phyloP scores from a whole-genome alignment of 2,329 filamentous ascomycete genomes.

The Phaeosphaeriaceae sp. region DNA sequence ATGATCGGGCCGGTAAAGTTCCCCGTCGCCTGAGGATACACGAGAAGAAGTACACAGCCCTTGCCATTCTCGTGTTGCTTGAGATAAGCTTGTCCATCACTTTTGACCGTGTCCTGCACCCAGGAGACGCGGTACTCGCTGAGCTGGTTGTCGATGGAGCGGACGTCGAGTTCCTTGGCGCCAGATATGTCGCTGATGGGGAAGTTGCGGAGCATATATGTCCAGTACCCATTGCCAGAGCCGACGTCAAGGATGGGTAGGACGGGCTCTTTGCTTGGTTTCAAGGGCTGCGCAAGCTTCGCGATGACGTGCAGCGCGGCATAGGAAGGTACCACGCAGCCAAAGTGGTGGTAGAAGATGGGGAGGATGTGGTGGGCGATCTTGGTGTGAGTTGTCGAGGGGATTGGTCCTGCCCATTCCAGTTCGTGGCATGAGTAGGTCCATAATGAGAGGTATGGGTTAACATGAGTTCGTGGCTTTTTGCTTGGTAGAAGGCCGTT shows the following conservation, averaged over 20 bases:
- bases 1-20: conserved; percentile 71
- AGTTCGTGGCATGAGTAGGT: conserved; percentile 68
- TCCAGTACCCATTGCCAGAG: conserved; percentile 78
- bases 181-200: conserved; percentile 63
- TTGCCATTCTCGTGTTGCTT: conserved; percentile 52
- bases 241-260: conserved; percentile 70
- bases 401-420: conserved; percentile 69
- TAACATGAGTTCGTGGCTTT: conserved; percentile 58
- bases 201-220: conserved; percentile 74
- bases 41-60: conserved; percentile 69
- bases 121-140: conserved; percentile 73
- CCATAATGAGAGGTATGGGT: conserved; percentile 74
- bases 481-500: conserved; percentile 37
- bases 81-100: conserved; percentile 68
- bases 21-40: conserved; percentile 74
- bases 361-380: conserved; percentile 73
- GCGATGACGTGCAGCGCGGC: conserved; percentile 69
- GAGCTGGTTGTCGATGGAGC: conserved; percentile 71
- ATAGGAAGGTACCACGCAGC: conserved; percentile 73
- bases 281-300: conserved; percentile 53
- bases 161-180: conserved; percentile 63
- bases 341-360: conserved; percentile 80
- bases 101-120: conserved; percentile 70
- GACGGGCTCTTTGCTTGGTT: conserved; percentile 43
- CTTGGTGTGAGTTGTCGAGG: conserved; percentile 59